These are phyloP conservation scores for Eutrema heterophyllum DNA, from an alignment of 345 rosid species.

Conservation along the genomic window DNA sequence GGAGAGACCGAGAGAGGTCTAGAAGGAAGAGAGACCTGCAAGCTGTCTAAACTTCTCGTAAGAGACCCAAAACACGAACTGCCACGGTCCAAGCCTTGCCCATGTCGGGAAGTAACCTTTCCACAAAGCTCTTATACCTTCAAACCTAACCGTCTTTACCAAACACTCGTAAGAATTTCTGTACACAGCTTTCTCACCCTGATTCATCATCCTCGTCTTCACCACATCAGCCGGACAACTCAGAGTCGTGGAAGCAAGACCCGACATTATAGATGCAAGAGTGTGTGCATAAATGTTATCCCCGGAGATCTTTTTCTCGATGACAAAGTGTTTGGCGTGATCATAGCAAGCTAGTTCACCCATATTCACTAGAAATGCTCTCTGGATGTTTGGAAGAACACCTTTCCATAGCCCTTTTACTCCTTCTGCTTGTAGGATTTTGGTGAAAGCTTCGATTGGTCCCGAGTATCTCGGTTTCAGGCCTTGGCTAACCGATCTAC, in stretches of 20 bases:
- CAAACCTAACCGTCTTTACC: constrained; percentile 67
- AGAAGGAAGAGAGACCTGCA: constrained; percentile 75
- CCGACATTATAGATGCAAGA: constrained; percentile 74
- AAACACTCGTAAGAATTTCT: constrained; percentile 70
- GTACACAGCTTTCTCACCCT: constrained; percentile 41
- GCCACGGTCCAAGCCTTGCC: constrained; percentile 98
- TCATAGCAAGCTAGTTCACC: constrained; percentile 91
- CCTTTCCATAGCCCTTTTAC: constrained; percentile 76
- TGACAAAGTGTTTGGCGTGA: constrained; percentile 72
- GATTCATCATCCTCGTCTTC: constrained; percentile 94
- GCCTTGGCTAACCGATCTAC: constrained; percentile 50
- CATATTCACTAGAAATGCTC: constrained; percentile 91
- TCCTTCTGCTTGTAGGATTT: constrained; percentile 56
- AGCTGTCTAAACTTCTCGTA: constrained; percentile 68
- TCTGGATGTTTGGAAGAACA: constrained; percentile 73
- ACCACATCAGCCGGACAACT: constrained; percentile 92
- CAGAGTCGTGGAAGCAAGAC: constrained; percentile 66
- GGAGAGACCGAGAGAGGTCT: background rate
- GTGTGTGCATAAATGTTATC: constrained; percentile 78
- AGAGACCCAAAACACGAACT: constrained; percentile 88
- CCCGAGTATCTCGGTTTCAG: constrained; percentile 63
- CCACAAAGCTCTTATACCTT: constrained; percentile 76
- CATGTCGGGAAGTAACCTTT: constrained; percentile 88
- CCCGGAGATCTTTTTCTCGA: constrained; percentile 39
- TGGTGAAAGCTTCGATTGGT: constrained; percentile 53